Evolutionary conservation across 164 flowering plant species (phyloP), one percentile per base, ranked within the genome.

Genomic region (Berberis thunbergii): DNA sequence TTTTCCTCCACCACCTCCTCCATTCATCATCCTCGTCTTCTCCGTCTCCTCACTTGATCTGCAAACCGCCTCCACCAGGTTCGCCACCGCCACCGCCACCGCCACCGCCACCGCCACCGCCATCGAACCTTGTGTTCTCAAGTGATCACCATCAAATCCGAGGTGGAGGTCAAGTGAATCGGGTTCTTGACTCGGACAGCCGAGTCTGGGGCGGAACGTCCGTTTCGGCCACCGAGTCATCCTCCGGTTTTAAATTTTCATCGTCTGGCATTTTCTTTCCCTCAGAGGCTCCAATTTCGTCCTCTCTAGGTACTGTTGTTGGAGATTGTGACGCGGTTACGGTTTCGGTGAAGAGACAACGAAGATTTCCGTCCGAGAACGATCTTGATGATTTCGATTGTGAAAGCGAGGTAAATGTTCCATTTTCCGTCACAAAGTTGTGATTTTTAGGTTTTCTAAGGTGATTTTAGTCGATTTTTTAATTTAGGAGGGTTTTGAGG

Each of bases 1-100:
- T 74, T 10, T 79, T 82, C 42, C 70, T 84, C 1, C 82, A 79
- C 46, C 84, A 84, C 41, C 67, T 82, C 11, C 73, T 82, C 40
- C 73, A 81, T 7, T 67, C 65, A 40, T 61, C 78, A 0, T 52
- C 68, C 1, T 66, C 81, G 6, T 60, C 81, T 26, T 41, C 75
- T 48, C 65, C 48, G 26, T 26, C 26, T 26, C 26, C 26, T 26
- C 26, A 26, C 4, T 9, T 63, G 26, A 26, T 39, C 42, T 58
- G 66, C 54, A 62, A 12, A 63, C 49, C 41, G 9, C 55, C 62
- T 73, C 66, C n/a, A 50, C 54, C 26, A 26, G 26, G 26, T 26
- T 26, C 0, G 26, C 26, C 26, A 26, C 26, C 26, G 26, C 26
- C 26, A 26, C 26, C 26, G 26, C 26, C 26, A 26, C 0, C 26